phyloP scores from a whole-genome alignment of 129 eudicot genomes.

The Tanacetum coccineum region DNA sequence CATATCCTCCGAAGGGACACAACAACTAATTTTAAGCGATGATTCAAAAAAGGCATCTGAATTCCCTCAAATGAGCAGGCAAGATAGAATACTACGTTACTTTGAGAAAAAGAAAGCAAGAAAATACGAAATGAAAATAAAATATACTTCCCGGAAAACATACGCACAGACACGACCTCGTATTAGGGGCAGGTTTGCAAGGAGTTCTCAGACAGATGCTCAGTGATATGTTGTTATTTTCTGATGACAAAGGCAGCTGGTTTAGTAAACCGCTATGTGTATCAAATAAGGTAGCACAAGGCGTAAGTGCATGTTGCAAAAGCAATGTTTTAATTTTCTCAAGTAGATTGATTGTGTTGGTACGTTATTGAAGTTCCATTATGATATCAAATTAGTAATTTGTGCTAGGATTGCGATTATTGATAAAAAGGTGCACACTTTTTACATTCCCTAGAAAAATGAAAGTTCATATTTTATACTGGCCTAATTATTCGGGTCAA shows the following conservation, averaged over 20 bases:
- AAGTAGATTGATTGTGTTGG: conserved; percentile 12
- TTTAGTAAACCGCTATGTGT: neutral
- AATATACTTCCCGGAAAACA: conserved; percentile 27
- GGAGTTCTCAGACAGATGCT: conserved; percentile 19
- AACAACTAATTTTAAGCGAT: conserved; percentile 16
- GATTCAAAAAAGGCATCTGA: conserved; percentile 2
- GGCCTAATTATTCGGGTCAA: neutral
- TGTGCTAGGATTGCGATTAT: conserved; percentile 1
- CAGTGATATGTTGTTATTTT: too few relatives aligned
- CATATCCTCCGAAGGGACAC: conserved; percentile 23
- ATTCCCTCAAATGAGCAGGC: conserved; percentile 26
- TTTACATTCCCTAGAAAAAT: neutral
- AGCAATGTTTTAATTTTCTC: neutral
- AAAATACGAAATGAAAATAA: conserved; percentile 24
- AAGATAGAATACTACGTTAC: conserved; percentile 27
- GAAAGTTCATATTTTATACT: too few relatives aligned
- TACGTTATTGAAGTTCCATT: conserved; percentile 1
- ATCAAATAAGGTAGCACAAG: conserved; percentile 15
- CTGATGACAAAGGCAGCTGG: neutral
- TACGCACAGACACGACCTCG: conserved; percentile 32
- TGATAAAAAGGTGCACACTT: neutral
- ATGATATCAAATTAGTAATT: conserved; percentile 2
- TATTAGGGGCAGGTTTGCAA: conserved; percentile 32
- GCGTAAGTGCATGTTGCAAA: neutral
- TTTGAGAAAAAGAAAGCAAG: conserved; percentile 36